Evolutionary conservation across 305 asterid genomes (phyloP), one percentile per base, ranked within the genome.

Genomic region (Plantago lanceolata): DNA sequence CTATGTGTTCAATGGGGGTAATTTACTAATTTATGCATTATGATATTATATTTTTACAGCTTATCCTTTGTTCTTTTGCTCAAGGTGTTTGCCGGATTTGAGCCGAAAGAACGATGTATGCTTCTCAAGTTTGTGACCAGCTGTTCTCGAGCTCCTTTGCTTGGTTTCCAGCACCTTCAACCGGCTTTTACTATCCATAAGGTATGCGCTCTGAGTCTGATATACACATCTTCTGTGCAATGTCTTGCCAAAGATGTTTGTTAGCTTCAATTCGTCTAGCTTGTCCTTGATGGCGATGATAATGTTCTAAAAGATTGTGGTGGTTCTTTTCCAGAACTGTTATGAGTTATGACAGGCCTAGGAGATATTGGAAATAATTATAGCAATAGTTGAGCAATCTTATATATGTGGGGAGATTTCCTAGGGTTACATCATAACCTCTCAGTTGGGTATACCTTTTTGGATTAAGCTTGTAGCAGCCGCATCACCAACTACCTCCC

Each of bases 111-210:
- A 35, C 93, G 98, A 9, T 92, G 98, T 72, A 81, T 89, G 91
- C 88, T 92, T 78, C 95, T 89, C 43, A 92, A 92, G 83, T 92
- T 92, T 71, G 98, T 92, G 78, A 89, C 96, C 21, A 92, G 98
- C 80, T 92, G 98, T 82, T 87, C 96, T 57, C 90, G 98, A 73
- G 95, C 91, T 29, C 98, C 98, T 48, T 72, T 92, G 78, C 89
- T 92, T 66, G 98, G 98, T 59, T 92, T 92, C 83, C 87, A 87
- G 72, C 84, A 92, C 81, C 88, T 92, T 78, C 96, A 89, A 71
- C 98, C 98, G 55, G 76, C 95, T 72, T 92, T 89, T 85, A 89
- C 96, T 28, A 87, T 92, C 77, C 98, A 87, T 66, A 92, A 92
- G 98, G 98, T 92, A 62, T 53, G 43, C 59, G 37, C 68, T 48